phyloP scores from a whole-genome alignment of 192 early-diverging fungal genomes.

The Backusella tarrabulga region DNA sequence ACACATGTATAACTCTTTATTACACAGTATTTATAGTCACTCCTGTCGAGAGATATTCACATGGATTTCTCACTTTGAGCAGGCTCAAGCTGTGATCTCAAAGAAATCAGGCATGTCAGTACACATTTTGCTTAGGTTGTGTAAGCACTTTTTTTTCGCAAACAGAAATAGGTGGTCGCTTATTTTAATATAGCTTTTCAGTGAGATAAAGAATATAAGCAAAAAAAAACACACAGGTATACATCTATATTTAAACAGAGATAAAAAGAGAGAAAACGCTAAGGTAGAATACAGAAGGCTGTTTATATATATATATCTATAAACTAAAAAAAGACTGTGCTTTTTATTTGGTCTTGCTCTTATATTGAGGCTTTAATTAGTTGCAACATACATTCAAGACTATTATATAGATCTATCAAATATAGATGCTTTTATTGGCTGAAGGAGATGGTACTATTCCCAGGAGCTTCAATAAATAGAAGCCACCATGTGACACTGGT shows the following conservation, averaged over 20 bases:
- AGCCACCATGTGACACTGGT: neutral
- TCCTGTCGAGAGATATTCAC: neutral
- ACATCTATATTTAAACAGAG: neutral
- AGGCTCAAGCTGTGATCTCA: neutral
- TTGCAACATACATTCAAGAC: neutral
- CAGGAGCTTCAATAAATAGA: neutral
- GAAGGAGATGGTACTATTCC: neutral
- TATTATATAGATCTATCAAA: neutral
- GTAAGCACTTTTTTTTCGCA: neutral
- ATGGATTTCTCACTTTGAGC: neutral
- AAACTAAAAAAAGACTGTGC: neutral
- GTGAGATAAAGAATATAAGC: neutral
- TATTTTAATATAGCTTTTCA: neutral
- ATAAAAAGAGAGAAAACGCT: neutral
- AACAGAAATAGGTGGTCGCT: neutral
- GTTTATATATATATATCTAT: neutral
- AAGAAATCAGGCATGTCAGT: neutral
- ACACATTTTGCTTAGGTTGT: neutral
- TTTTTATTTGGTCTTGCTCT: neutral
- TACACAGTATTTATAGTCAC: neutral
- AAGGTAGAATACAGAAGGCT: neutral
- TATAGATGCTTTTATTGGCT: neutral
- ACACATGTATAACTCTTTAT: neutral
- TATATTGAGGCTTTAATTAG: neutral
- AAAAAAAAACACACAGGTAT: too few relatives aligned